Evolutionary conservation across 2,329 filamentous ascomycete genomes (phyloP), one percentile per base, ranked within the genome.

Genomic region (Epichloe scottii): DNA sequence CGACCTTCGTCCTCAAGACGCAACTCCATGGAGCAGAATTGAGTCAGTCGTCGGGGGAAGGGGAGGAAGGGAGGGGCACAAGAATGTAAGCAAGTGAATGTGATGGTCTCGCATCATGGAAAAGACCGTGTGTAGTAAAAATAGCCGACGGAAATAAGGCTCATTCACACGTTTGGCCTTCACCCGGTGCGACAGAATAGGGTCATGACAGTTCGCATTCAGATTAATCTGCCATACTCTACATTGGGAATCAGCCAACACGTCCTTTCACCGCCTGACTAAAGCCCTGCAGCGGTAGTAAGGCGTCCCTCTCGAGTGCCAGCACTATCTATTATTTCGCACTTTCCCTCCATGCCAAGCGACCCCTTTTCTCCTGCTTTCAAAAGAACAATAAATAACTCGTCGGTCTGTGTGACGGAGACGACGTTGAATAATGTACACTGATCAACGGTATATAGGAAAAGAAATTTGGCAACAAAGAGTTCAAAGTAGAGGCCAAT

Each of bases 381-480:
- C 15, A 48, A 30, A 39, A 43, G 33, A 51, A 23, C 40, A 38
- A 38, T 48, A 48, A 46, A 19, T 38, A 41, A 37, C 30, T 19
- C 33, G 44, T 48, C 59, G 60, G 61, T 57, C 59, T 60, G 57
- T 53, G 54, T 57, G 57, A 45, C 58, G 56, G 54, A 64, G 59
- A 59, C 59, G 58, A 56, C 50, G 40, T 47, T 56, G 57, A 60
- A 50, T 59, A 63, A 59, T 63, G 48, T 67, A 67, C 64, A 67
- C 34, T 47, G 53, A 59, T 61, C 39, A 35, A 48, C 41, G 42
- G 41, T 35, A 48, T 51, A 48, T 48, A 26, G 49, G 40, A 48
- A 45, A 46, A 43, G 46, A 48, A 49, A 33, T 34, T n/a, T 35
- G 19, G 30, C 8, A 42, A 19, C n/a, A 30, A 45, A 48, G 47